Base-by-base conservation (phyloP, 352 stramenopile genomes). In the Phytophthora pisi region DNA sequence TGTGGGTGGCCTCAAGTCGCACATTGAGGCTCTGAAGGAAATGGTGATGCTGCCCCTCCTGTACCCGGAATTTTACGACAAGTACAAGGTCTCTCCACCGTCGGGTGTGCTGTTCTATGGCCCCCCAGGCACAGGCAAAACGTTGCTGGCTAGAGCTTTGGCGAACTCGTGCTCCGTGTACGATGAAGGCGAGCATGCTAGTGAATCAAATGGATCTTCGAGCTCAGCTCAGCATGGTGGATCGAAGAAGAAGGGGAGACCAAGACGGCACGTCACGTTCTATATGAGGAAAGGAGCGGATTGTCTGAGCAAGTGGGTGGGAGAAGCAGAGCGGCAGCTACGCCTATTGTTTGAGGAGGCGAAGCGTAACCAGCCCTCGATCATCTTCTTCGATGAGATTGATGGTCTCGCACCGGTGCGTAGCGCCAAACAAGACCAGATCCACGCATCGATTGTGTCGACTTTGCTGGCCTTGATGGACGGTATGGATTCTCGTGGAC, bases 371-470 rank as follows among this genome's bases (percentile, higher is more conserved):
- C 72, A 98, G 72, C 93, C 93, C 1, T 97, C 93, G 2, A 98
- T 98, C 56, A 98, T 98, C 56, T 98, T 98, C 70, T 98, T 98
- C 50, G 94, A 98, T 59, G 94, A 98, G 55, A 97, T 98, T 60
- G 92, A 98, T 58, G 92, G 93, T 11, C 86, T 98, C 10, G 93
- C 93, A 5, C 94, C 94, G 8, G 90, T 97, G 26, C 89, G 94
- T 45, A 97, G 89, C 63, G 85, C 88, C 11, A 98, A 98, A 38
- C 93, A 98, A 66, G 92, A 98, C 64, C 92, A 98, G 65, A 98
- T 98, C 56, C 92, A 98, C 67, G 89, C 89, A 4, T 97, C 88
- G 2, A 97, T 98, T 36, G 91, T 98, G 26, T 98, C 93, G 4
- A 98, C 93, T 3, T 68, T 98, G 60, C 72, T 98, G 15, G 93